Conservation (phyloP, 192 early-diverging fungal genomes). For the Podila minutissima region DNA sequence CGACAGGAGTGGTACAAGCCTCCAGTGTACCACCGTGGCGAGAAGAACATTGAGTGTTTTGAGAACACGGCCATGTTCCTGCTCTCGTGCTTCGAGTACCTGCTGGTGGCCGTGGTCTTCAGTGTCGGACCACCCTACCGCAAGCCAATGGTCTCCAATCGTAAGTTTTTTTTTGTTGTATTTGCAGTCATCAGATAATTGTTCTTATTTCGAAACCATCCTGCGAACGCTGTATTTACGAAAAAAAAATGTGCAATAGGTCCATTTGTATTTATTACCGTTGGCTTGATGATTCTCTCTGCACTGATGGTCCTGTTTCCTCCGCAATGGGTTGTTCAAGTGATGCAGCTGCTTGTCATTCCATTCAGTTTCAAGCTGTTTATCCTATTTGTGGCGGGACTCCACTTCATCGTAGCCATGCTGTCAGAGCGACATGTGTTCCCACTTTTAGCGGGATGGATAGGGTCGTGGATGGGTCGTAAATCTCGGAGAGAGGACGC, state of each 20-base stretch:
- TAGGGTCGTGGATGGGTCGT: conserved; percentile 16
- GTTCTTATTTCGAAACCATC: not conserved
- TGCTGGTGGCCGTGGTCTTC: conserved; percentile 89
- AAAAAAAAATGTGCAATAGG: conserved; percentile 20
- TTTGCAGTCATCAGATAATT: not conserved
- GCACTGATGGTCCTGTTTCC: conserved; percentile 64
- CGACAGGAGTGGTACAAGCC: conserved; percentile 73
- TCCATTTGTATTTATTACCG: conserved; percentile 73
- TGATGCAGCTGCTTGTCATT: conserved; percentile 76
- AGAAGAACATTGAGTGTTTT: conserved; percentile 75
- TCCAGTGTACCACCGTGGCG: conserved; percentile 70
- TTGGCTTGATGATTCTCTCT: conserved; percentile 60
- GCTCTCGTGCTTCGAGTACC: conserved; percentile 92
- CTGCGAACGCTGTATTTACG: not conserved
- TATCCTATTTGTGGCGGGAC: conserved; percentile 66
- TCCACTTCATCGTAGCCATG: conserved; percentile 63
- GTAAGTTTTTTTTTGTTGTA: conserved; percentile 53
- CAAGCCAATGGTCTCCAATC: conserved; percentile 86
- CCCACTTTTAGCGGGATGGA: conserved; percentile 35
- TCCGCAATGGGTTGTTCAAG: conserved; percentile 49
- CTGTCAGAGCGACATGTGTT: conserved; percentile 54
- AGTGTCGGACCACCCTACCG: conserved; percentile 97
- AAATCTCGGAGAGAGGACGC: not conserved
- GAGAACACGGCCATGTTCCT: conserved; percentile 96
- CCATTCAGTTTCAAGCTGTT: conserved; percentile 64